Percentiles rank a stretch among this genome's conserved stretches.
Evolutionary conservation across 495 filamentous ascomycete genomes (phyloP).

Genomic region (Opeltia flavorubescens): DNA sequence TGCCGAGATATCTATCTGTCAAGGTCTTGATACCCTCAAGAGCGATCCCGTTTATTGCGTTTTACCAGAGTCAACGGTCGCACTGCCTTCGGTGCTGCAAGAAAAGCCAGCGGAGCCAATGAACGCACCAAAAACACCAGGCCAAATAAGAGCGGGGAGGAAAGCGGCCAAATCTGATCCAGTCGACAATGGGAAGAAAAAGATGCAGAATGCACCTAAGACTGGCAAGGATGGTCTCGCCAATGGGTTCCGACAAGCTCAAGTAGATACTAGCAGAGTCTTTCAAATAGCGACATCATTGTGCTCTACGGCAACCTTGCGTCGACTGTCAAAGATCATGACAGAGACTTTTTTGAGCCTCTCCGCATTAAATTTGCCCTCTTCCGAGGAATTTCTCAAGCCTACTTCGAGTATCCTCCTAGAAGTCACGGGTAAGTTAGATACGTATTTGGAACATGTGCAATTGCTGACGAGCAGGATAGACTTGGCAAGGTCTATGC

Average conservation of each 20-base stretch:
- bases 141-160: neutral
- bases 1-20: constrained; percentile 41
- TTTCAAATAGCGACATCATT: constrained; percentile 36
- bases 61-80: constrained; percentile 81
- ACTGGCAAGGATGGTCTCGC: neutral
- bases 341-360: constrained; percentile 50
- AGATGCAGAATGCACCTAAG: neutral
- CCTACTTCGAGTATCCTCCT: constrained; percentile 41
- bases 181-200: neutral
- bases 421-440: constrained; percentile 31
- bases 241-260: constrained; percentile 35
- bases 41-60: constrained; percentile 76
- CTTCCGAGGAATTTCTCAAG: constrained; percentile 25
- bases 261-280: constrained; percentile 41
- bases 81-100: constrained; percentile 42
- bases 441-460: neutral
- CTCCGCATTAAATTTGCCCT: constrained; percentile 31
- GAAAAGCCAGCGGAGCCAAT: neutral
- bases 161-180: neutral
- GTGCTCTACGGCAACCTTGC: constrained; percentile 32
- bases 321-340: constrained; percentile 43
- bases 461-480: neutral
- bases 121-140: neutral
- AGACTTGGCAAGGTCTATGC: neutral
- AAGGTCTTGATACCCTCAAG: constrained; percentile 53